Conservation (phyloP, 345 rosid genomes). For the Crucihimalaya himalaica region DNA sequence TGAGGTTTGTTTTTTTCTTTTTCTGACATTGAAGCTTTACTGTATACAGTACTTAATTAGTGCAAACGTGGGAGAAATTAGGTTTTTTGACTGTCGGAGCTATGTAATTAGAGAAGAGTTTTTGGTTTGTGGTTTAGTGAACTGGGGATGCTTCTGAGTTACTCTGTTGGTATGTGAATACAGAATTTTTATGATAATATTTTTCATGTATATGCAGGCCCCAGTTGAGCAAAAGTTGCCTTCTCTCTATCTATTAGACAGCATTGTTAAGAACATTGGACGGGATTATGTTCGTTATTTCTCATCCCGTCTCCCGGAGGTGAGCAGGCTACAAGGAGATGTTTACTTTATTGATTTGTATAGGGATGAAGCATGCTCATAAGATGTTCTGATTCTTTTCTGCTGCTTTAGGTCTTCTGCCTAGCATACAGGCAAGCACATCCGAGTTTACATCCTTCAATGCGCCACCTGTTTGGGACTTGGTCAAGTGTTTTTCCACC, state of each 20-base stretch:
- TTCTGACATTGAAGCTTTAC: neutral
- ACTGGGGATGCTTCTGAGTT: neutral
- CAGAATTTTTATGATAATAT: neutral
- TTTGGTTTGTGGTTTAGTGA: constrained; percentile 13
- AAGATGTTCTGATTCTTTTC: constrained; percentile 10
- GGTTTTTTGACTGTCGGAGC: neutral
- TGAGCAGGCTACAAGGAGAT: constrained; percentile 43
- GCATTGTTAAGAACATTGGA: constrained; percentile 94
- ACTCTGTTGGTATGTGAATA: neutral
- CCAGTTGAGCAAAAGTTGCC: constrained; percentile 92
- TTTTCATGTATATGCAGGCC: constrained; percentile 53
- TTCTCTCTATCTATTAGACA: constrained; percentile 90
- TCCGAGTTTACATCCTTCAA: constrained; percentile 63
- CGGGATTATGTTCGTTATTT: constrained; percentile 75
- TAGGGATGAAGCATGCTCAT: constrained; percentile 21
- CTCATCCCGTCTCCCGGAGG: constrained; percentile 91
- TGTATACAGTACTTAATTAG: neutral
- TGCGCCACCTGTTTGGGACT: constrained; percentile 96
- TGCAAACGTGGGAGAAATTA: neutral
- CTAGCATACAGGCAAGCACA: constrained; percentile 81
- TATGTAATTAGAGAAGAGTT: constrained; percentile 8
- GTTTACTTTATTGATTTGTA: neutral
- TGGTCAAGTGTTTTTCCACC: constrained; percentile 89
- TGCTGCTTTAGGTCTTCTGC: constrained; percentile 66
- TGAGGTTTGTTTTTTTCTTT: constrained; percentile 56